These are phyloP conservation scores for Crepidotus sp. DNA, from an alignment of 1,284 basidiomycete species.

Conservation along the genomic window DNA sequence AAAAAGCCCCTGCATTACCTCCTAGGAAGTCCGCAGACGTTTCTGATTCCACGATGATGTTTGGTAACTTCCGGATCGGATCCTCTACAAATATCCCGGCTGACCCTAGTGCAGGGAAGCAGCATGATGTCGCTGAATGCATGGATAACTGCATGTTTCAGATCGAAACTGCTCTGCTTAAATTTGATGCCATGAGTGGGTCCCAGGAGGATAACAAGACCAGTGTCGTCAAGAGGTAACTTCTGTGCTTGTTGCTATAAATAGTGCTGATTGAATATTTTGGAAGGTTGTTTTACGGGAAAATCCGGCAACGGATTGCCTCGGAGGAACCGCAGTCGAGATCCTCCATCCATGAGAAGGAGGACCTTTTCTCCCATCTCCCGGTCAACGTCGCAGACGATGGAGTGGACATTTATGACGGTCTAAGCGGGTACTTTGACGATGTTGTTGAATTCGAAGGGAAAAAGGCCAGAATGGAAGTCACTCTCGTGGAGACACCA, in stretches of 20 bases:
- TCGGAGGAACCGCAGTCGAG: slow-evolving; percentile 39
- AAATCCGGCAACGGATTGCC: slow-evolving; percentile 70
- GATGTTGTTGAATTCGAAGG: slow-evolving; percentile 87
- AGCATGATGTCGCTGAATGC: slow-evolving; percentile 97
- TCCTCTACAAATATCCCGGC: too few species aligned
- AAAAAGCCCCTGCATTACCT: slow-evolving; percentile 52
- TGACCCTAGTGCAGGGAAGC: slow-evolving; percentile 75
- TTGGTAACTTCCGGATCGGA: slow-evolving; percentile 49
- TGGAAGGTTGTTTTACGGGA: slow-evolving; percentile 82
- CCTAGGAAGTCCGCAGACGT: slow-evolving; percentile 47
- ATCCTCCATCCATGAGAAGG: slow-evolving; percentile 69
- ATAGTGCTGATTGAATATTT: not conserved
- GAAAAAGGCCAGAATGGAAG: slow-evolving; percentile 80
- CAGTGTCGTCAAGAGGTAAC: slow-evolving; percentile 77
- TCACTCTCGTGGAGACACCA: slow-evolving; percentile 80
- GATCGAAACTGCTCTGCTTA: slow-evolving; percentile 84
- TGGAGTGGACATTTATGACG: slow-evolving; percentile 87
- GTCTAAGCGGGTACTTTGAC: slow-evolving; percentile 86
- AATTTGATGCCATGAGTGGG: slow-evolving; percentile 58
- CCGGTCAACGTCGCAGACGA: slow-evolving; percentile 90
- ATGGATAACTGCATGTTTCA: slow-evolving; percentile 99
- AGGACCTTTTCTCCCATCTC: slow-evolving; percentile 89
- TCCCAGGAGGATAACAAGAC: slow-evolving; percentile 48
- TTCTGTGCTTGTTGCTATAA: not conserved
- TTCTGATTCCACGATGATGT: slow-evolving; percentile 81